Evolutionary conservation across 1,284 basidiomycete genomes (phyloP).

Genomic region (Sanguinoderma infundibulare): DNA sequence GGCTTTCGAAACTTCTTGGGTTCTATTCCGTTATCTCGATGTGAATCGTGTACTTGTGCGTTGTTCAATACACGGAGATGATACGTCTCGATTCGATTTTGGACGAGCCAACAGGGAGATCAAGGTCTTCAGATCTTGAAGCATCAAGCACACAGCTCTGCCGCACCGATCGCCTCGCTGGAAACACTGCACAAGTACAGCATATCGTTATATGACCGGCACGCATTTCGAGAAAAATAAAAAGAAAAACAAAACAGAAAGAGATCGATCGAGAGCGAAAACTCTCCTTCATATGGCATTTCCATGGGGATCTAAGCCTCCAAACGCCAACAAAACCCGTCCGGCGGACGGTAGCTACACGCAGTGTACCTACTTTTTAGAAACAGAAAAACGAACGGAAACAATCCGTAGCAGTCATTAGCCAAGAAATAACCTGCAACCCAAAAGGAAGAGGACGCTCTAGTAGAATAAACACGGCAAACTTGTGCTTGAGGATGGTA

Average conservation of each 20-base stretch:
- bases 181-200: no score
- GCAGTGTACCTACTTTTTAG: background rate
- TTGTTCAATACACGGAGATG: no score
- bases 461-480: background rate
- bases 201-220: no score
- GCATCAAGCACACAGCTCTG: no score
- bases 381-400: background rate
- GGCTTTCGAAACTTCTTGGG: no score
- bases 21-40: background rate
- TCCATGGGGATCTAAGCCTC: background rate
- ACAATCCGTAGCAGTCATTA: background rate
- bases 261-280: no score
- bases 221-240: background rate
- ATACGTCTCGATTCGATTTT: no score
- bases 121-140: no score
- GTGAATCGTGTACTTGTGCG: no score
- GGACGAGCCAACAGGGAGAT: no score
- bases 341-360: constrained; percentile 1
- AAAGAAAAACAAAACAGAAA: background rate
- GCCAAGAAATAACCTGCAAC: background rate
- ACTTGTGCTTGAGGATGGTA: background rate
- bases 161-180: no score
- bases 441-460: background rate
- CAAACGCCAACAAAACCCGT: background rate
- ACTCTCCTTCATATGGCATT: background rate